Conservation (phyloP, 805 yeast species). For the Torulaspora franciscae region DNA sequence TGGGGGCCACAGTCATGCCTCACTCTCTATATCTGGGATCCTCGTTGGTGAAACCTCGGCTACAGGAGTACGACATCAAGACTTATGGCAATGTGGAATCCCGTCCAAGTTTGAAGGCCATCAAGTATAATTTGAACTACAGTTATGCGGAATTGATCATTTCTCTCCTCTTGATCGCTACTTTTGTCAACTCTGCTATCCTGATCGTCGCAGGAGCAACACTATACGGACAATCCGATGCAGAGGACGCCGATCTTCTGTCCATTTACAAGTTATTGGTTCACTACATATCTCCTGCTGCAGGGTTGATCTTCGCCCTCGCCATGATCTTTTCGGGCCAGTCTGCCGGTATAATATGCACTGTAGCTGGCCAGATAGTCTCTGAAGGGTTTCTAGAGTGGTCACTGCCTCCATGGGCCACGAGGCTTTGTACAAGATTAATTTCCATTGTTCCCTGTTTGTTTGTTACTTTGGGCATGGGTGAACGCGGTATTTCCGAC, state of each 20-base stretch:
- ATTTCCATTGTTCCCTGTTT: constrained; percentile 84
- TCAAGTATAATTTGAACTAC: constrained; percentile 70
- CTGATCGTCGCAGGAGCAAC: constrained; percentile 90
- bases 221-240: constrained; percentile 55
- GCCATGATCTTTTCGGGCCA: constrained; percentile 91
- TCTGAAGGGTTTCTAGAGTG: constrained; percentile 83
- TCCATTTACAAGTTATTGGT: constrained; percentile 71
- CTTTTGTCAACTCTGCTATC: constrained; percentile 89
- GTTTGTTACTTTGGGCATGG: constrained; percentile 63
- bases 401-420: constrained; percentile 74
- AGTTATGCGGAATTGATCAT: constrained; percentile 79
- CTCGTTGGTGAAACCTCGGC: constrained; percentile 79
- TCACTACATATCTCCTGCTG: constrained; percentile 70
- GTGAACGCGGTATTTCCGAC: constrained; percentile 73
- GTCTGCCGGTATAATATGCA: constrained; percentile 91
- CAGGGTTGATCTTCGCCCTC: constrained; percentile 83
- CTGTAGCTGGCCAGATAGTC: constrained; percentile 90
- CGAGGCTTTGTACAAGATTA: constrained; percentile 75
- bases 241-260: constrained; percentile 74
- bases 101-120: constrained; percentile 75
- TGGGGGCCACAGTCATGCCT: constrained; percentile 96
- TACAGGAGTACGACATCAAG: constrained; percentile 64
- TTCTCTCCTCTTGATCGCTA: constrained; percentile 78
- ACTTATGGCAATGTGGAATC: constrained; percentile 47
- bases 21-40: constrained; percentile 82